Evolutionary conservation across 192 early-diverging fungal species (phyloP).

Genomic region (Entomortierella beljakovae): DNA sequence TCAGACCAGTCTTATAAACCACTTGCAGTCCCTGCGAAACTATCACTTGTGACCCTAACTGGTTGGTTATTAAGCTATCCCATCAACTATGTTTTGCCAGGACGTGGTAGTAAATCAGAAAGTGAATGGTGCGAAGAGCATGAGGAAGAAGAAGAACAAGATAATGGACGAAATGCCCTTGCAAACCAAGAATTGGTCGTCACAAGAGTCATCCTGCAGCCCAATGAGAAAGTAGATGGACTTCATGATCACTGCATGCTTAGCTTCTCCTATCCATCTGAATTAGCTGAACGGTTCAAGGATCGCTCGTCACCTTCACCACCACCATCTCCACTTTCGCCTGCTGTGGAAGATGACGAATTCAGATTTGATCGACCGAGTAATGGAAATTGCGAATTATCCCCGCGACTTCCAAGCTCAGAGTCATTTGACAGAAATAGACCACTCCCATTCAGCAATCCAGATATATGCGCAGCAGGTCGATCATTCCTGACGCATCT

Average conservation of each 20-base stretch:
- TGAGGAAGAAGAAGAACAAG: slow-evolving; percentile 40
- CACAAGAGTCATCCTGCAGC: slow-evolving; percentile 32
- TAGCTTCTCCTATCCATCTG: slow-evolving; percentile 41
- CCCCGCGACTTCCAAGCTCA: slow-evolving; percentile 17
- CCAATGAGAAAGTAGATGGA: slow-evolving; percentile 15
- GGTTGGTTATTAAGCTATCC: slow-evolving; percentile 53
- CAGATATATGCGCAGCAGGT: slow-evolving; percentile 44
- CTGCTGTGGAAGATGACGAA: slow-evolving; percentile 8
- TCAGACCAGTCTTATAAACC: slow-evolving; percentile 21
- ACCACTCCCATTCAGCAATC: slow-evolving; percentile 38
- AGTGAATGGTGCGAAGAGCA: slow-evolving; percentile 1
- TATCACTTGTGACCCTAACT: slow-evolving; percentile 40
- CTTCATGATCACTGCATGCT: slow-evolving; percentile 23
- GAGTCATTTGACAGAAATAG: slow-evolving; percentile 21
- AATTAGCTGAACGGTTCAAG: slow-evolving; percentile 20
- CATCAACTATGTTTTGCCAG: slow-evolving; percentile 40
- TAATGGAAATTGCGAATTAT: not conserved
- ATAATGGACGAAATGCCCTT: slow-evolving; percentile 36
- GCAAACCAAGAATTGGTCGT: slow-evolving; percentile 41
- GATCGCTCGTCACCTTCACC: slow-evolving; percentile 9
- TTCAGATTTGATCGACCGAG: slow-evolving; percentile 5
- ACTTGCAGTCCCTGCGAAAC: slow-evolving; percentile 17
- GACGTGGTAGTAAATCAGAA: not conserved
- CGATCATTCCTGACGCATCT: slow-evolving; percentile 31
- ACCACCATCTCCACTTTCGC: slow-evolving; percentile 33